Conservation (phyloP, 768 basidiomycete species). For the Mycena vulgaris region DNA sequence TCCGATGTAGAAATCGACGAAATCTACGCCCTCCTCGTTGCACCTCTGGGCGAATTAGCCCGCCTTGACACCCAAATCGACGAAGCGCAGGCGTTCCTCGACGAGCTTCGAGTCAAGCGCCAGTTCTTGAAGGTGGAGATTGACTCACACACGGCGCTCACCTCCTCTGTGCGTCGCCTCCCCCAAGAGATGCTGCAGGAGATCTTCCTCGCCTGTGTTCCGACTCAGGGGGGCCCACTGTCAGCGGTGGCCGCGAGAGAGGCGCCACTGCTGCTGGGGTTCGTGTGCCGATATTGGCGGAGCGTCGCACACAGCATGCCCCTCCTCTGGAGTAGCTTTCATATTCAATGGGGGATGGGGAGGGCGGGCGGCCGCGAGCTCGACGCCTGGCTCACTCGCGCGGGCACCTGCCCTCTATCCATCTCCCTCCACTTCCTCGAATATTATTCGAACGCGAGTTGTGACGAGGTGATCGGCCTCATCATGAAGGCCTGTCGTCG, state of each 20-base stretch:
- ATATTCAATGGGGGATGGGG: not conserved
- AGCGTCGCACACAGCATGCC: not conserved
- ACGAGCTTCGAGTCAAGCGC: too few species aligned
- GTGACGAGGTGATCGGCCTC: too few species aligned
- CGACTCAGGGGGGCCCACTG: slow-evolving; percentile 7
- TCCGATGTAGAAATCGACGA: slow-evolving; percentile 11
- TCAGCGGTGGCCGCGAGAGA: not conserved
- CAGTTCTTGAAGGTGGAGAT: too few species aligned
- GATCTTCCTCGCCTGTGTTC: slow-evolving; percentile 10
- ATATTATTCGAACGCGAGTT: too few species aligned
- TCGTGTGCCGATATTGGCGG: slow-evolving; percentile 17
- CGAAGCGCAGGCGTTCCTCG: not conserved
- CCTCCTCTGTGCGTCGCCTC: too few species aligned
- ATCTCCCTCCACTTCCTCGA: not conserved
- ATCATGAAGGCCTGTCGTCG: too few species aligned
- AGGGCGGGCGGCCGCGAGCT: not conserved
- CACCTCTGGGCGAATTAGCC: not conserved
- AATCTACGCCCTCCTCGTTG: slow-evolving; percentile 1
- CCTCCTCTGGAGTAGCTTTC: not conserved
- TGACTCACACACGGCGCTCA: too few species aligned
- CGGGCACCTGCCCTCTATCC: not conserved
- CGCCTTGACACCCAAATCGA: slow-evolving; percentile 2
- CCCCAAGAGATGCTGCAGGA: too few species aligned
- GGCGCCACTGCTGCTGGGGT: too few species aligned
- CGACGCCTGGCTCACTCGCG: not conserved